phyloP scores from a whole-genome alignment of 1,284 basidiomycete genomes.

The Salmacisia buchloeana region DNA sequence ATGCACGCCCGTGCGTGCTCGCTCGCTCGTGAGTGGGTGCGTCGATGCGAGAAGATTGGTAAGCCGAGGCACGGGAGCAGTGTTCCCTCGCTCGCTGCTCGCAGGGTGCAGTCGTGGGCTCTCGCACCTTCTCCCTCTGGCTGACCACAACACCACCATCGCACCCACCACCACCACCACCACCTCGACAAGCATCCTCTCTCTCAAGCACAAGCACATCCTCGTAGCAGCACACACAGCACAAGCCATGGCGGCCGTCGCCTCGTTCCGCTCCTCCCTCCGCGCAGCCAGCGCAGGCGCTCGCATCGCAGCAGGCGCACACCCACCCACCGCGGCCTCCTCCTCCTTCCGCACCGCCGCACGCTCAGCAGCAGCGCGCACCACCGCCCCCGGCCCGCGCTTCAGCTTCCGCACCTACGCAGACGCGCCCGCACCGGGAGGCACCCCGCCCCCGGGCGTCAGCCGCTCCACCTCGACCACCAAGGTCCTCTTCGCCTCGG shows the following conservation, averaged over 20 bases:
- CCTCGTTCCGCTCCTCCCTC: slow-evolving; percentile 30
- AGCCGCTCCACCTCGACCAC: slow-evolving; percentile 6
- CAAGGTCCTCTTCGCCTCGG: slow-evolving; percentile 27
- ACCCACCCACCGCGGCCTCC: slow-evolving; percentile 19
- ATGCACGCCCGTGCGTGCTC: no score
- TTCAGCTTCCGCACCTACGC: slow-evolving; percentile 23
- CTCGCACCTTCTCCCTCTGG: no score
- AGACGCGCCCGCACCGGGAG: slow-evolving; percentile 19
- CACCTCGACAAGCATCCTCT: background rate
- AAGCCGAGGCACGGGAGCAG: no score
- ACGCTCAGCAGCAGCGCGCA: slow-evolving; percentile 22
- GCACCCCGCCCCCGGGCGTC: slow-evolving; percentile 14
- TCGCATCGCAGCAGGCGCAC: slow-evolving; percentile 21
- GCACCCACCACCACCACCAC: no score
- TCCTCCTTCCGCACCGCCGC: slow-evolving; percentile 20
- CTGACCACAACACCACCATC: no score
- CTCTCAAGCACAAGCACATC: background rate
- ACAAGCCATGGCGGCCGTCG: background rate
- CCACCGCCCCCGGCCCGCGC: slow-evolving; percentile 27
- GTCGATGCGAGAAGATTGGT: no score
- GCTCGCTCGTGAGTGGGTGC: no score
- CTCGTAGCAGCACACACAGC: background rate
- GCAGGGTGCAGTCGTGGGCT: no score
- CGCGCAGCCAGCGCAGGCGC: slow-evolving; percentile 16
- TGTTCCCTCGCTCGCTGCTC: no score